A percentile compares a stretch with the other conserved stretches of the same genome.
Conservation (phyloP, 2,329 filamentous ascomycete genomes). For the Escovopsis weberi region DNA sequence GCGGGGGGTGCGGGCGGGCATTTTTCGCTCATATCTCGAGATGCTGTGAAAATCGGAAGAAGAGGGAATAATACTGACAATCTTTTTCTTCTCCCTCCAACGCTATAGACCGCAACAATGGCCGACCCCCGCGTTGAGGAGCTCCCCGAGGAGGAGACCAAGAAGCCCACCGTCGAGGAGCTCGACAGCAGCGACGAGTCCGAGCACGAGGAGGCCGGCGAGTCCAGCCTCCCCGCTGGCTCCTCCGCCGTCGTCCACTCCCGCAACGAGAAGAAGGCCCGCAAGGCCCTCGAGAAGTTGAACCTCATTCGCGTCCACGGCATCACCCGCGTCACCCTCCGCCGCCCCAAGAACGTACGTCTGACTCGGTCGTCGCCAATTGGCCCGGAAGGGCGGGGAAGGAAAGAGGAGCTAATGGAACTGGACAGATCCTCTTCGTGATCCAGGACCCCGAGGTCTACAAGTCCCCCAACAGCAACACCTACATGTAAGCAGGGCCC, state of each 20-base stretch:
- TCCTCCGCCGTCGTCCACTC: constrained; percentile 87
- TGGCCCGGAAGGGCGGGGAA: background rate
- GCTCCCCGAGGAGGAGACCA: constrained; percentile 78
- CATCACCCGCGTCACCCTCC: constrained; percentile 95
- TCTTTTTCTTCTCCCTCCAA: background rate
- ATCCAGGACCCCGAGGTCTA: constrained; percentile 99
- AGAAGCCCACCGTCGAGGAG: constrained; percentile 67
- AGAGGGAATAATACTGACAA: constrained; percentile 11
- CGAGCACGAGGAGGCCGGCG: constrained; percentile 71
- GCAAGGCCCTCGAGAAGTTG: constrained; percentile 98
- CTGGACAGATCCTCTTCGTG: constrained; percentile 81
- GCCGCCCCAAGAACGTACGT: constrained; percentile 97
- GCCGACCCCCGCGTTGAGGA: constrained; percentile 97
- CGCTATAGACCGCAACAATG: constrained; percentile 48
- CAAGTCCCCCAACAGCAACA: constrained; percentile 98
- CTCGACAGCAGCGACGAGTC: constrained; percentile 60
- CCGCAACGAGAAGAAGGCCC: constrained; percentile 99
- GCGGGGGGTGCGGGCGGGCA: background rate
- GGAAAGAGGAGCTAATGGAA: constrained; percentile 10
- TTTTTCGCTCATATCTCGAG: constrained; percentile 7
- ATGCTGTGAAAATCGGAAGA: constrained; percentile 1
- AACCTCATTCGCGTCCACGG: constrained; percentile 91
- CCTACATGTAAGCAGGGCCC: constrained; percentile 72
- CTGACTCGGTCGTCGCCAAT: background rate
- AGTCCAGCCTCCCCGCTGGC: constrained; percentile 65